Conservation (phyloP, 495 filamentous ascomycete species). For the Xylaria intraflava region DNA sequence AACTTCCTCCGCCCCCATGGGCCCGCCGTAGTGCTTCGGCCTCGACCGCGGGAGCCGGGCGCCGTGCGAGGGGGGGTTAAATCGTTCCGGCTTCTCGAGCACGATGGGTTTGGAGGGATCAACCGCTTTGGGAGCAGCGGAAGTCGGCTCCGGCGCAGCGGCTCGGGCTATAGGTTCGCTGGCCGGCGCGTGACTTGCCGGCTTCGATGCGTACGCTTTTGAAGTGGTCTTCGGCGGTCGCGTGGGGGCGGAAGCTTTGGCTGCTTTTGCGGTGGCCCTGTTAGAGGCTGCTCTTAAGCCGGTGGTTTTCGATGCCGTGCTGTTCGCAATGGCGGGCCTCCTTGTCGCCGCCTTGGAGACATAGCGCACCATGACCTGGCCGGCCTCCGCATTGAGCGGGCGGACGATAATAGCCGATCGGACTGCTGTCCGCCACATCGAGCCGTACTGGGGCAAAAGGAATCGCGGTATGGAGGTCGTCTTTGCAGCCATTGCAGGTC, state of each 20-base stretch:
- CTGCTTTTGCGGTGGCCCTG: slow-evolving; percentile 14
- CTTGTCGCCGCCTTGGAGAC: slow-evolving; percentile 25
- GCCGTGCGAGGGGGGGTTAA: slow-evolving; percentile 80
- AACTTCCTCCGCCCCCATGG: slow-evolving; percentile 51
- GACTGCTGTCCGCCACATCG: slow-evolving; percentile 36
- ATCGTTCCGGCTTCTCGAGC: slow-evolving; percentile 73
- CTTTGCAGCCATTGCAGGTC: slow-evolving; percentile 28
- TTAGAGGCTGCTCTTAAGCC: not conserved
- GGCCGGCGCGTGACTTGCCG: not conserved
- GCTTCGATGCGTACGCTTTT: slow-evolving; percentile 15
- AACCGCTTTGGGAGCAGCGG: slow-evolving; percentile 6
- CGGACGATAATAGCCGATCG: slow-evolving; percentile 16
- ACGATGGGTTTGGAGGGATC: slow-evolving; percentile 47
- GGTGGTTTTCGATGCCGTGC: not conserved
- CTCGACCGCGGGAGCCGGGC: slow-evolving; percentile 42
- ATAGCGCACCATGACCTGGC: slow-evolving; percentile 27
- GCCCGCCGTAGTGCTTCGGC: slow-evolving; percentile 61
- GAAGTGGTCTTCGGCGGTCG: slow-evolving; percentile 20
- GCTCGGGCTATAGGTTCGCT: slow-evolving; percentile 1
- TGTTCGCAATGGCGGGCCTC: slow-evolving; percentile 8
- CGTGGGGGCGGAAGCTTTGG: slow-evolving; percentile 31
- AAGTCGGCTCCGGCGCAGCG: slow-evolving; percentile 1
- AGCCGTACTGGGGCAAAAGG: slow-evolving; percentile 43
- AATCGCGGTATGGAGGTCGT: slow-evolving; percentile 45
- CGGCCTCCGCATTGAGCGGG: slow-evolving; percentile 20